phyloP scores from a whole-genome alignment of 2,329 filamentous ascomycete genomes.

The Fusarium praegraminearum region DNA sequence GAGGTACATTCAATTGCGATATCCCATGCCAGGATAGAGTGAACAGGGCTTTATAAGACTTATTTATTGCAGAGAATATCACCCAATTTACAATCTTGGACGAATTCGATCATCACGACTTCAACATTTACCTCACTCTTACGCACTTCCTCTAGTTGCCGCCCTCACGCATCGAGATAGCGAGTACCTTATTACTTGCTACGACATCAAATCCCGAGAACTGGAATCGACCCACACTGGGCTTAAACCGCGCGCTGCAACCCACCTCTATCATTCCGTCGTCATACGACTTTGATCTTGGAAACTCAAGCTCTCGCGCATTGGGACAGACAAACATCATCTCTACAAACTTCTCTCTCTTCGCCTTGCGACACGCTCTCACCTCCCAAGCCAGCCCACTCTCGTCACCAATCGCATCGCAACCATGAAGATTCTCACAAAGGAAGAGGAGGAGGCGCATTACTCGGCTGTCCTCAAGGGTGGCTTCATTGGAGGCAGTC shows the following conservation, averaged over 20 bases:
- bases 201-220: not conserved
- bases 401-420: slow-evolving; percentile 40
- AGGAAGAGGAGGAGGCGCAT: slow-evolving; percentile 90
- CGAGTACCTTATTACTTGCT: not conserved
- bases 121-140: slow-evolving; percentile 13
- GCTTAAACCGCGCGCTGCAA: slow-evolving; percentile 39
- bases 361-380: slow-evolving; percentile 1
- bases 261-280: slow-evolving; percentile 30
- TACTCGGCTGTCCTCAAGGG: slow-evolving; percentile 85
- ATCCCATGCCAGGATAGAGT: slow-evolving; percentile 9
- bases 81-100: not conserved
- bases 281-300: slow-evolving; percentile 39
- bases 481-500: slow-evolving; percentile 77
- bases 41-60: slow-evolving; percentile 3
- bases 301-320: slow-evolving; percentile 12
- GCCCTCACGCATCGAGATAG: not conserved
- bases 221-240: slow-evolving; percentile 37
- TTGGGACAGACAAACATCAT: slow-evolving; percentile 13
- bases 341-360: slow-evolving; percentile 8
- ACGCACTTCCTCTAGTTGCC: slow-evolving; percentile 9
- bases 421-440: slow-evolving; percentile 93
- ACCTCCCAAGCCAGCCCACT: not conserved
- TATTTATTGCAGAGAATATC: slow-evolving; percentile 12
- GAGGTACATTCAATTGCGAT: slow-evolving; percentile 21
- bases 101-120: not conserved